Base-by-base conservation (phyloP, 352 stramenopile species). In the Pythium aphanidermatum region DNA sequence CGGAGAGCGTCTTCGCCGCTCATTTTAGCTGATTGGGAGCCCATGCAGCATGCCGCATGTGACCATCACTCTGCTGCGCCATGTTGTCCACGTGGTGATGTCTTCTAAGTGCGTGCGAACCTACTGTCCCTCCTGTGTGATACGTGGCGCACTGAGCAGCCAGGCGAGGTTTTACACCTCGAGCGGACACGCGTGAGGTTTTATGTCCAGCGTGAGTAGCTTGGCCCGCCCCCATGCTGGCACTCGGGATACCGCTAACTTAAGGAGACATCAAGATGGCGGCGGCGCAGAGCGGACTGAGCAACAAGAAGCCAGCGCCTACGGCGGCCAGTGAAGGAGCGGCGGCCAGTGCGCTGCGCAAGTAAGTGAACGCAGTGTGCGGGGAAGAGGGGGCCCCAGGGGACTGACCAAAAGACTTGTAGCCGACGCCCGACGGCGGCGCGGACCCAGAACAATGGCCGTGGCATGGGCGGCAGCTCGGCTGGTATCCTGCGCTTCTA, bases 401-500 rank as follows among this genome's bases (percentile, higher is more conserved):
- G 14, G 10, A 37, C 21, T 41, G 27, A 21, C 39, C 5, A 28
- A 28, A 23, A 20, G 30, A 12, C 12, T 55, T 47, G 2, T 47
- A 83, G 66, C 71, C 74, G 78, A 44, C 74, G 75, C 39, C 77
- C 75, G 19, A 67, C 77, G 23, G 17, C 57, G 6, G 32, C 34
- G 19, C 58, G 68, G 32, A 70, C 63, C 28, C 55, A 71, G 48
- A 92, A 92, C 67, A 92, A 62, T 9, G 80, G 80, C 29, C 80
- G 80, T 37, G 80, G 80, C 58, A 92, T 92, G 82, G 82, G 65
- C 59, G 83, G 68, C 53, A 91, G 66, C 69, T 74, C 55, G 57
- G 88, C 89, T 43, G 95, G 95, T 53, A 98, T 98, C 75, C 69
- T 98, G 61, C 89, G 95, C 68, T 98, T 98, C 73, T 98, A 98